Conservation (phyloP, 805 yeast genomes). For the Hanseniaspora lindneri region DNA sequence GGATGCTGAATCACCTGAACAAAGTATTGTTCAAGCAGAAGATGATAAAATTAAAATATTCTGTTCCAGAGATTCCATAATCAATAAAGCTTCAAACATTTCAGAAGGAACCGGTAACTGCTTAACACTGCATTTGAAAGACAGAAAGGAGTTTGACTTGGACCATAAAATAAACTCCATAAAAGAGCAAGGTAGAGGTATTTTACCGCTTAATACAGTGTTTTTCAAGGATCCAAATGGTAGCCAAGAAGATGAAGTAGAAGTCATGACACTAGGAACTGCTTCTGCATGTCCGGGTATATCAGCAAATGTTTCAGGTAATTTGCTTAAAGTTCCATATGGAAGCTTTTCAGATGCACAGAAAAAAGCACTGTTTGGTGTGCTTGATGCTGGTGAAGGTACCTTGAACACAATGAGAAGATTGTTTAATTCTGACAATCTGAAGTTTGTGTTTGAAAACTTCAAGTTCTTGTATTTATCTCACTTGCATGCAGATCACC, state of each 20-base stretch:
- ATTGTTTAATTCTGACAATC: conserved; percentile 40
- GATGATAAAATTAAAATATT: not conserved
- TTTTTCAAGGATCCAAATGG: not conserved
- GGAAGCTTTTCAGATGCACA: too few species aligned
- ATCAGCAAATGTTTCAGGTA: conserved; percentile 74
- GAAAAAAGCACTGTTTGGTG: too few species aligned
- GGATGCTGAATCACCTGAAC: not conserved
- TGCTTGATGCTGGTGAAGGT: conserved; percentile 94
- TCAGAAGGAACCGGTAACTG: not conserved
- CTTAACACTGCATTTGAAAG: not conserved
- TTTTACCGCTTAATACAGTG: not conserved
- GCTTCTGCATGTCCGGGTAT: conserved; percentile 85
- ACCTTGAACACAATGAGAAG: conserved; percentile 65
- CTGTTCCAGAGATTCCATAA: not conserved
- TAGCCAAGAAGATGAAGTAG: conserved; percentile 23
- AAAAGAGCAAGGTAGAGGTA: not conserved
- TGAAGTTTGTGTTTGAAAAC: conserved; percentile 42
- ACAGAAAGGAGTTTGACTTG: not conserved
- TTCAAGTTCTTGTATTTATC: conserved; percentile 58
- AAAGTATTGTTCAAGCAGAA: not conserved
- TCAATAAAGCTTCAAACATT: not conserved
- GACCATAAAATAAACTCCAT: not conserved
- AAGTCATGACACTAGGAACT: conserved; percentile 72
- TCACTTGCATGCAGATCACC: conserved; percentile 96
- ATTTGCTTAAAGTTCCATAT: conserved; percentile 60